A percentile compares a stretch with the other conserved stretches of the same genome.
These are phyloP conservation scores for Tagetes erecta DNA, from an alignment of 129 eudicot genomes.

Conservation along the genomic window DNA sequence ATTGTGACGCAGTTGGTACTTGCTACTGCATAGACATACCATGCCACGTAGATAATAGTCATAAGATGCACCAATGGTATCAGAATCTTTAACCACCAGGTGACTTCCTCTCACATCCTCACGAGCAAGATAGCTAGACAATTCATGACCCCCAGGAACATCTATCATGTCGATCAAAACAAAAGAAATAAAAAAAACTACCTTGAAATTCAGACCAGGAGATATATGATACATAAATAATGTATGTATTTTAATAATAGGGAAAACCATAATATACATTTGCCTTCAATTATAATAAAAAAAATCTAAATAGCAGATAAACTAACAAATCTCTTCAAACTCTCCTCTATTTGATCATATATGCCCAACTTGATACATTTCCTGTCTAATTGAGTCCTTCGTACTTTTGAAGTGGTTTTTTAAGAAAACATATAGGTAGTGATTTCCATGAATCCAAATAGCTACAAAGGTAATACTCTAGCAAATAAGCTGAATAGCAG, in stretches of 20 bases:
- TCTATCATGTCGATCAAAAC: slow-evolving; percentile 38
- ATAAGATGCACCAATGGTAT: slow-evolving; percentile 68
- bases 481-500: too few relatives aligned
- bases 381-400: not conserved
- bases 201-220: not conserved
- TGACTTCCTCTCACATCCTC: slow-evolving; percentile 54
- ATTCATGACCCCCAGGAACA: slow-evolving; percentile 57
- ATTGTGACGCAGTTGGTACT: not conserved
- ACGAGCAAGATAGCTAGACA: slow-evolving; percentile 48
- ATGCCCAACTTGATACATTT: not conserved
- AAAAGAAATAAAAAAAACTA: not conserved
- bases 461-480: too few relatives aligned
- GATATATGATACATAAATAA: slow-evolving; percentile 9
- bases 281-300: not conserved
- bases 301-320: not conserved
- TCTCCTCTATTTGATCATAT: not conserved
- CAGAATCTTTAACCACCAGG: slow-evolving; percentile 58
- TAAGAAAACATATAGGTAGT: not conserved
- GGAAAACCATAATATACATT: not conserved
- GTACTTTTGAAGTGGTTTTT: not conserved
- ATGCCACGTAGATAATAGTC: slow-evolving; percentile 61
- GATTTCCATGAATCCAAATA: not conserved
- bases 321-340: not conserved
- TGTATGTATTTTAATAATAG: not conserved
- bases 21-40: slow-evolving; percentile 37